phyloP scores from a whole-genome alignment of 148 eudicot genomes.

The Rhododendron williamsianum region DNA sequence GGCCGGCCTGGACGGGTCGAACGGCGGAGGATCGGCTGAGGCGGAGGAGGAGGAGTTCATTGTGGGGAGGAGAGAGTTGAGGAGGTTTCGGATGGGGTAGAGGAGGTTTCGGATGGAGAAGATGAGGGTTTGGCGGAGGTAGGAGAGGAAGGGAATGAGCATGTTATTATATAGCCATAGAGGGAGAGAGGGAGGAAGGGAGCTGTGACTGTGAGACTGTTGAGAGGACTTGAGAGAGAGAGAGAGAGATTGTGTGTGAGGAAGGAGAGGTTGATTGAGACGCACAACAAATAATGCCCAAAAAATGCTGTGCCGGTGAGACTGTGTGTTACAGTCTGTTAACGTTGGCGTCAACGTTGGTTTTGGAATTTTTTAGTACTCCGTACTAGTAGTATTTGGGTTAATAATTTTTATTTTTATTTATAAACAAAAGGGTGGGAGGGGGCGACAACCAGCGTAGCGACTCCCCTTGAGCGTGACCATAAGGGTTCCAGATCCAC shows the following conservation, averaged over 20 bases:
- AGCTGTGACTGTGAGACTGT: background rate
- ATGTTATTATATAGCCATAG: conserved; percentile 9
- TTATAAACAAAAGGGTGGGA: no score
- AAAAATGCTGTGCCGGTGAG: no score
- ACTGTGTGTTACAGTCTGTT: no score
- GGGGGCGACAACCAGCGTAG: no score
- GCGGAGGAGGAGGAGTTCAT: conserved; percentile 8
- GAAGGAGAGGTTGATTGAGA: background rate
- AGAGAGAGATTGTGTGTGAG: background rate
- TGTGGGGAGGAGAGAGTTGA: conserved; percentile 9
- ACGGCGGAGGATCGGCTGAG: conserved; percentile 33
- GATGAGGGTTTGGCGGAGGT: conserved; percentile 40
- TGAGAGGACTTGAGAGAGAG: background rate
- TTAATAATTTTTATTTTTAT: no score
- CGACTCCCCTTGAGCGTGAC: no score
- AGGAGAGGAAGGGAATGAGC: conserved; percentile 31
- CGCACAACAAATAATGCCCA: no score
- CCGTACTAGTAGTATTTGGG: no score
- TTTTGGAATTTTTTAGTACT: background rate
- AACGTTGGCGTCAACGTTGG: background rate
- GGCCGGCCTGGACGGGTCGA: conserved; percentile 52
- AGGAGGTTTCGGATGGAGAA: conserved; percentile 22
- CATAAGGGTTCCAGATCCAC: no score
- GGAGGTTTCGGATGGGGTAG: conserved; percentile 20
- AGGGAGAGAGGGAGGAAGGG: background rate